A percentile compares a stretch with the other conserved stretches of the same genome.
Conservation (phyloP, 179 eudicot genomes). For the Monotropa hypopitys region DNA sequence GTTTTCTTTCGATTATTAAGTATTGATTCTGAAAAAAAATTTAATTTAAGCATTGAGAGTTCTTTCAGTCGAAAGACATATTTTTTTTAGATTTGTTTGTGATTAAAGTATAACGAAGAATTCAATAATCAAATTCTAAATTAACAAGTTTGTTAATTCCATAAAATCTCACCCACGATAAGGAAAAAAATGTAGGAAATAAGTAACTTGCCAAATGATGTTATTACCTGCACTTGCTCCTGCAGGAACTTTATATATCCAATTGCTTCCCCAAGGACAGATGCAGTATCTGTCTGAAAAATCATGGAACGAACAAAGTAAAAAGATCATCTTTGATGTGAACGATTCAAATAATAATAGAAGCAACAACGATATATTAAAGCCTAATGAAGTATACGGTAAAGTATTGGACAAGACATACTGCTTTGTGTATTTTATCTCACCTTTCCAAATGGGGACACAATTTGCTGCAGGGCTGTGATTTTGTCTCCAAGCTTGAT, state of each 20-base stretch:
- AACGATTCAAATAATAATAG: background rate
- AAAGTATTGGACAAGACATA: conserved; percentile 1
- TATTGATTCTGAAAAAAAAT: too few relatives aligned
- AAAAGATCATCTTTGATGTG: background rate
- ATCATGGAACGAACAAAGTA: background rate
- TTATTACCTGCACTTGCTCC: conserved; percentile 8
- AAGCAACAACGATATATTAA: background rate
- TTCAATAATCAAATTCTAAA: too few relatives aligned
- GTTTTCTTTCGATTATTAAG: too few relatives aligned
- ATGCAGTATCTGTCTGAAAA: conserved; percentile 9
- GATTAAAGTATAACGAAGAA: too few relatives aligned
- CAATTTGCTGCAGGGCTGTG: conserved; percentile 27
- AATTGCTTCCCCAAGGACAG: conserved; percentile 8
- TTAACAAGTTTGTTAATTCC: too few relatives aligned
- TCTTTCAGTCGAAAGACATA: too few relatives aligned
- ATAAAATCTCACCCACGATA: too few relatives aligned
- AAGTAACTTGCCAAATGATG: background rate
- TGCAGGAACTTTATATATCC: conserved; percentile 9
- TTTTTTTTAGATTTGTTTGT: too few relatives aligned
- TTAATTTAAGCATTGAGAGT: too few relatives aligned
- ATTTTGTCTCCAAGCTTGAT: conserved; percentile 19
- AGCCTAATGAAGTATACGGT: background rate
- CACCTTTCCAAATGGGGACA: conserved; percentile 26
- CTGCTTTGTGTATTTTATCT: background rate
- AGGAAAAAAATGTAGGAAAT: background rate